Percentiles rank a stretch among this genome's conserved stretches.
Conservation (phyloP, 164 flowering plant species). For the Sedum album region DNA sequence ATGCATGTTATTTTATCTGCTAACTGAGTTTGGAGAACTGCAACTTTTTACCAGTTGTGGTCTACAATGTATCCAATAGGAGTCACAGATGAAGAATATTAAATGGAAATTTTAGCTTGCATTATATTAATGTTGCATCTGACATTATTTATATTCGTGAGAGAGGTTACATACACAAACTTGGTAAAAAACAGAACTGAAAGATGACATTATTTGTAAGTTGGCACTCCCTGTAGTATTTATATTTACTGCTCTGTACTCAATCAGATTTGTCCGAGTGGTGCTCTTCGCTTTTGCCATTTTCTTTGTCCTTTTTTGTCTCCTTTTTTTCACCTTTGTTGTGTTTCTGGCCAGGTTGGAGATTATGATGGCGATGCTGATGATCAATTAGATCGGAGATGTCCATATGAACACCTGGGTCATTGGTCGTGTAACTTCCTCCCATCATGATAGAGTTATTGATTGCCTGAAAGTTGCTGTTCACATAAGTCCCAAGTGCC, state of each 20-base stretch:
- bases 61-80: not conserved
- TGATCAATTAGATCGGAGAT: slow-evolving; percentile 26
- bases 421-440: slow-evolving; percentile 51
- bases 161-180: not conserved
- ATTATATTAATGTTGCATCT: not conserved
- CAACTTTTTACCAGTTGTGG: not conserved
- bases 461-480: slow-evolving; percentile 74
- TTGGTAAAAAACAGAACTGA: not conserved
- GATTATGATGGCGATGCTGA: not conserved
- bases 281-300: slow-evolving; percentile 13
- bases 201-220: no score
- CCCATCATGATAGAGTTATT: slow-evolving; percentile 76
- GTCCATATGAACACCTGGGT: slow-evolving; percentile 82
- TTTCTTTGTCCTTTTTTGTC: slow-evolving; percentile 9
- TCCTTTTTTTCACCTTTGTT: not conserved
- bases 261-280: not conserved
- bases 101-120: not conserved
- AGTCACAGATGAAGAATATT: not conserved
- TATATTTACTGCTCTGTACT: not conserved
- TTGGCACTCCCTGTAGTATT: not conserved
- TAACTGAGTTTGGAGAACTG: not conserved
- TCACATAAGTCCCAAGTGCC: slow-evolving; percentile 37
- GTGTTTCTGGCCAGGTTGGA: slow-evolving; percentile 19
- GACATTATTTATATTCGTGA: not conserved
- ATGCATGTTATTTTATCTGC: slow-evolving; percentile 11